phyloP scores from a whole-genome alignment of 768 basidiomycete species.

The Tricholoma sp. region DNA sequence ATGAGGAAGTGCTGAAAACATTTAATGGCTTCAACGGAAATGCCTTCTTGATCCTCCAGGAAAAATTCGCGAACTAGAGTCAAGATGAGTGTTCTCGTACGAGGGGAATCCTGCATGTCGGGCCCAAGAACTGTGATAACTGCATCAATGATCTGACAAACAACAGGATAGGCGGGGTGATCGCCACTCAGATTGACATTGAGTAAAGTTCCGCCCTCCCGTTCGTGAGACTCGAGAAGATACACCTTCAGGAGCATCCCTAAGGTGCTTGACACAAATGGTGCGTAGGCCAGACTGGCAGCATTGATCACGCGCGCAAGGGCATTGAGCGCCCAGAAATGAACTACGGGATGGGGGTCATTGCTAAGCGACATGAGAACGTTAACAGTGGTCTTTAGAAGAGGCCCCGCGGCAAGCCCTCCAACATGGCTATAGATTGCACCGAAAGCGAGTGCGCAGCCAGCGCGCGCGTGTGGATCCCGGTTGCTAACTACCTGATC shows the following conservation, averaged over 20 bases:
- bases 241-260: conserved; percentile 91
- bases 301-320: conserved; percentile 85
- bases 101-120: conserved; percentile 84
- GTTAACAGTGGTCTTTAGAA: conserved; percentile 93
- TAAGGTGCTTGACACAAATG: conserved; percentile 83
- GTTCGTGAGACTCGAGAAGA: conserved; percentile 84
- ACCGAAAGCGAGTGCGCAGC: conserved; percentile 89
- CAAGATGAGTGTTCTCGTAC: conserved; percentile 75
- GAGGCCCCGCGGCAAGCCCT: conserved; percentile 88
- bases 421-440: conserved; percentile 91
- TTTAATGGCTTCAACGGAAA: conserved; percentile 90
- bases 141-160: conserved; percentile 90
- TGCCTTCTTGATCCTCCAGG: conserved; percentile 80
- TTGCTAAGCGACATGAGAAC: conserved; percentile 92
- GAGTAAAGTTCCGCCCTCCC: conserved; percentile 79
- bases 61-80: conserved; percentile 84
- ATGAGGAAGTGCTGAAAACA: conserved; percentile 97
- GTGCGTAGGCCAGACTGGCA: conserved; percentile 86
- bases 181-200: conserved; percentile 88
- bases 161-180: conserved; percentile 85
- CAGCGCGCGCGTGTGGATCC: conserved; percentile 87
- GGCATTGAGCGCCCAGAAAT: conserved; percentile 88
- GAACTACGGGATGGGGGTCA: conserved; percentile 95
- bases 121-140: conserved; percentile 93
- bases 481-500: conserved; percentile 94